phyloP scores from a whole-genome alignment of 192 early-diverging fungal species.

The Backusella westeae region DNA sequence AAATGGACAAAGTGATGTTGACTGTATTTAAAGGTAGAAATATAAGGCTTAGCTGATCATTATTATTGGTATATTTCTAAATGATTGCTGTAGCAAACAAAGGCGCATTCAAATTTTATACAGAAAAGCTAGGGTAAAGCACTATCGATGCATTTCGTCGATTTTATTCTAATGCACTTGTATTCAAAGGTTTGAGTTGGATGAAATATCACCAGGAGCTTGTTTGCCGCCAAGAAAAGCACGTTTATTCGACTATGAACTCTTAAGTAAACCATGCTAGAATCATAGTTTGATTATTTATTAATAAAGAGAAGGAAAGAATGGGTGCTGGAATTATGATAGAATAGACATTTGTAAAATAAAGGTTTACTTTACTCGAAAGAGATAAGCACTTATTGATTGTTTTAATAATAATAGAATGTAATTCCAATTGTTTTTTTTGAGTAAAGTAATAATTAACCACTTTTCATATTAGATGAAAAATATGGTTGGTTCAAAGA shows the following conservation, averaged over 20 bases:
- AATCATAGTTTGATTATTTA: neutral
- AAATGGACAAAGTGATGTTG: conserved; percentile 65
- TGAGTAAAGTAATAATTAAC: too few relatives aligned
- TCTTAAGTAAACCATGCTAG: conserved; percentile 50
- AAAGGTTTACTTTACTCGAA: neutral
- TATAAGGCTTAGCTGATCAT: neutral
- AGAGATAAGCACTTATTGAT: neutral
- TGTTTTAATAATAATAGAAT: neutral
- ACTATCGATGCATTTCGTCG: neutral
- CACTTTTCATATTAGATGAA: too few relatives aligned
- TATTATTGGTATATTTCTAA: neutral
- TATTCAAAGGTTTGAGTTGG: conserved; percentile 51
- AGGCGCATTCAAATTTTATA: conserved; percentile 63
- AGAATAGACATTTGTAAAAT: neutral
- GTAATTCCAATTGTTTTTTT: too few relatives aligned
- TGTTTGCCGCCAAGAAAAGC: conserved; percentile 51
- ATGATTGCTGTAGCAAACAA: conserved; percentile 42
- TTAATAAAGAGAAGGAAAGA: neutral
- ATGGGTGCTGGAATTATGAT: neutral
- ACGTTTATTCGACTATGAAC: conserved; percentile 62
- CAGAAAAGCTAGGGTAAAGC: conserved; percentile 46
- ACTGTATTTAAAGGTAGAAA: conserved; percentile 64
- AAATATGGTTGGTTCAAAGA: too few relatives aligned
- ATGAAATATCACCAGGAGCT: conserved; percentile 62
- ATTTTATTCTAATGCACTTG: neutral